Evolutionary conservation across 2,329 filamentous ascomycete genomes (phyloP).

Genomic region (Microdochium nivale): DNA sequence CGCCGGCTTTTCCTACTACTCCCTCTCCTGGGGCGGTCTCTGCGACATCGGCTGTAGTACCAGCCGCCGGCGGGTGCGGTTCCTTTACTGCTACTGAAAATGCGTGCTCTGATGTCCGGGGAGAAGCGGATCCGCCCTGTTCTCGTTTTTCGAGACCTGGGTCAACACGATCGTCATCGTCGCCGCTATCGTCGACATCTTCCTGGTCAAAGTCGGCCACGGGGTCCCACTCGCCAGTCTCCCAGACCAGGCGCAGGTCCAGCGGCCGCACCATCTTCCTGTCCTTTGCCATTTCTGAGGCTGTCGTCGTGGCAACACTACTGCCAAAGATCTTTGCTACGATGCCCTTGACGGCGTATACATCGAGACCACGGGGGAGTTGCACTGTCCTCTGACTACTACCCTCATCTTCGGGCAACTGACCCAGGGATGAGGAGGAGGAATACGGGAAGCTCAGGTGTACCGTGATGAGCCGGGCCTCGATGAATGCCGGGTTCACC

Average conservation of each 20-base stretch:
- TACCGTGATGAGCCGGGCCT: conserved; percentile 66
- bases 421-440: neutral
- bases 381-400: conserved; percentile 25
- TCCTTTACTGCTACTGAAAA: neutral
- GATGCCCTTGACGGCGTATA: conserved; percentile 75
- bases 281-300: neutral
- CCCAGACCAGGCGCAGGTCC: conserved; percentile 64
- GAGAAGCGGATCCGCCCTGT: too few species aligned
- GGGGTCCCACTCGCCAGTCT: conserved; percentile 86
- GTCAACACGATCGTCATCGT: conserved; percentile 31
- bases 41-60: conserved; percentile 17
- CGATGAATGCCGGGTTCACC: conserved; percentile 71
- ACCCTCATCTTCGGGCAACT: conserved; percentile 1
- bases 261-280: conserved; percentile 42
- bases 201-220: conserved; percentile 54
- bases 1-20: conserved; percentile 28
- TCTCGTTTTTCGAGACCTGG: conserved; percentile 6
- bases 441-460: conserved; percentile 30
- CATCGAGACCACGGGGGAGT: conserved; percentile 69
- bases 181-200: conserved; percentile 45
- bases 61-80: conserved; percentile 5
- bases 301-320: neutral
- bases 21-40: conserved; percentile 5
- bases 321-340: conserved; percentile 59
- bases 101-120: too few species aligned